Base-by-base conservation (phyloP, 2,329 filamentous ascomycete genomes). In the Fusarium siculi region DNA sequence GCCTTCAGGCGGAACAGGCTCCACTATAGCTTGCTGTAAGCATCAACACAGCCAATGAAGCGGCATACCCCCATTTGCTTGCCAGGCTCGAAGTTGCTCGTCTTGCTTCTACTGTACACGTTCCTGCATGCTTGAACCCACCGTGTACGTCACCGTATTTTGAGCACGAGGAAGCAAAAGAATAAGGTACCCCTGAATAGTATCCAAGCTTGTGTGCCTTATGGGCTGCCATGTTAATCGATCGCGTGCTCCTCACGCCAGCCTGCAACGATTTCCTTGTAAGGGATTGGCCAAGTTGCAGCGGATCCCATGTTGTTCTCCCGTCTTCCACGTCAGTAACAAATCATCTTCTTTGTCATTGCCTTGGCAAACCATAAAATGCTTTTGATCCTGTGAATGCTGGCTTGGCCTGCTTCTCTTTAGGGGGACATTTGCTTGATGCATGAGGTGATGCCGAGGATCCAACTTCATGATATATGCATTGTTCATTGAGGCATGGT, bases 71-170 rank as follows among this genome's bases (percentile, higher is more conserved):
- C 42, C 36, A 42, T 42, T 52, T 55, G 44, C 72, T 57, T 60
- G 68, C 68, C 56, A 66, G 72, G 72, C 46, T 65, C 53, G 28
- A 74, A 74, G 66, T 63, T 72, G 60, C 57, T 55, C 47, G 56
- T 52, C 55, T 72, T 50, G 30, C 63, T 53, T 72, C 28, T 37
- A 21, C 25, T 30, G 19, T 47, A 54, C 52, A 74, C 39, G 75
- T 77, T 77, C 75, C 75, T 77, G 74, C 72, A 77, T 77, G 63
- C 47, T 62, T 49, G 54, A 70, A 73, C 36, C 71, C 74, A 72
- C 68, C 32, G n/a, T 50, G 44, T 78, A 78, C 76, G 76, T 78
- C 76, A 78, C 75, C 53, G 39, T 52, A 50, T 53, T 65, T 52
- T 54, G 53, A 63, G 28, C 63, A 66, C 30, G 25, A n/a, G 39